These are phyloP conservation scores for Lactifluus rugatus DNA, from an alignment of 768 basidiomycete species.

Conservation along the genomic window DNA sequence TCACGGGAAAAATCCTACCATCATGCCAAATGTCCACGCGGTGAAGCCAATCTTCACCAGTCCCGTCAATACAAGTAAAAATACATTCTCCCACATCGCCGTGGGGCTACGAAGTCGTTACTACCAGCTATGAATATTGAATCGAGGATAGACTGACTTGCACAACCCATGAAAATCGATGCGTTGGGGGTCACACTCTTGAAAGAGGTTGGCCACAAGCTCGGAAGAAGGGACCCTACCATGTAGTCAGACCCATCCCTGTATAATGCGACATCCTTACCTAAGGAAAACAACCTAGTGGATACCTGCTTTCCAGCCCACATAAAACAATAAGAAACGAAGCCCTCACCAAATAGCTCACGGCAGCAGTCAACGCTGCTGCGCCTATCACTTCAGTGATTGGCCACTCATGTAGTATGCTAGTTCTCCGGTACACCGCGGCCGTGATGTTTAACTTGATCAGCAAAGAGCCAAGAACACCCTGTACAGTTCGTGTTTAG, in stretches of 20 bases:
- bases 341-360: conserved; percentile 49
- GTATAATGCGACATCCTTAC: conserved; percentile 24
- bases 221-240: conserved; percentile 64
- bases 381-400: conserved; percentile 53
- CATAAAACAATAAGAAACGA: not conserved
- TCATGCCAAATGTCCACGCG: conserved; percentile 74
- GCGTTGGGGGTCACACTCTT: conserved; percentile 65
- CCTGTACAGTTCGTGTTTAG: conserved; percentile 30
- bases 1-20: conserved; percentile 31
- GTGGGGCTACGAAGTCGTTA: conserved; percentile 37
- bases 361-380: conserved; percentile 57
- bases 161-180: conserved; percentile 69
- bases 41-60: conserved; percentile 52
- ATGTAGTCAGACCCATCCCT: not conserved
- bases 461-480: conserved; percentile 52
- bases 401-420: conserved; percentile 48
- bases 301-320: not conserved
- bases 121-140: not conserved
- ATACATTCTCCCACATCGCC: conserved; percentile 58
- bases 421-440: conserved; percentile 51
- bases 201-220: conserved; percentile 73
- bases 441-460: conserved; percentile 58
- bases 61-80: conserved; percentile 54
- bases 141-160: conserved; percentile 42
- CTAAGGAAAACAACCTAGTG: conserved; percentile 56